These are phyloP conservation scores for Nosema muscidifuracis DNA, from an alignment of 371 early-diverging fungal species.

Conservation along the genomic window DNA sequence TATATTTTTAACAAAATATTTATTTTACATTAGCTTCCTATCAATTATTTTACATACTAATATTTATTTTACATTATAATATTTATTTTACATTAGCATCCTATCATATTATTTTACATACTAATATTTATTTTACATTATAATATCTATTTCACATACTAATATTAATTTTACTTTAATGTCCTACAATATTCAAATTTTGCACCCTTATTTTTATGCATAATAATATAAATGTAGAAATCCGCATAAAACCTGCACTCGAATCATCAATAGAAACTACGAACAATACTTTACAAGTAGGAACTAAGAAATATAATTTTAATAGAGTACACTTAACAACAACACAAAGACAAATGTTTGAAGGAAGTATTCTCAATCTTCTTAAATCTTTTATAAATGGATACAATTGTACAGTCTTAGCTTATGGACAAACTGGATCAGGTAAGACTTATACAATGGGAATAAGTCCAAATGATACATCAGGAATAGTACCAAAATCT, in stretches of 20 bases:
- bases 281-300: constrained; percentile 11
- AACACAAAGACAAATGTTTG: constrained; percentile 36
- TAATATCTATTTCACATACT: too few relatives aligned
- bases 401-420: constrained; percentile 52
- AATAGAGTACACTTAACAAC: constrained; percentile 26
- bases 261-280: constrained; percentile 26
- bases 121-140: too few relatives aligned
- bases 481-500: constrained; percentile 51
- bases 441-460: constrained; percentile 99
- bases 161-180: too few relatives aligned
- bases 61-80: too few relatives aligned
- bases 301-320: constrained; percentile 40
- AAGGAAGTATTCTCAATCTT: constrained; percentile 14
- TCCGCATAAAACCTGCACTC: constrained; percentile 38
- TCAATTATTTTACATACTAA: too few relatives aligned
- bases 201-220: background rate
- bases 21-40: too few relatives aligned
- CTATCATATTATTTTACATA: too few relatives aligned
- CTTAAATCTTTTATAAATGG: constrained; percentile 42
- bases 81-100: too few relatives aligned
- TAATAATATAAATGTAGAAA: constrained; percentile 38
- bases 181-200: too few relatives aligned
- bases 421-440: constrained; percentile 74
- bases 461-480: constrained; percentile 65
- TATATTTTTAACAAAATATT: too few relatives aligned